Conservation (phyloP, 1,284 basidiomycete species). For the Malassezia japonica region DNA sequence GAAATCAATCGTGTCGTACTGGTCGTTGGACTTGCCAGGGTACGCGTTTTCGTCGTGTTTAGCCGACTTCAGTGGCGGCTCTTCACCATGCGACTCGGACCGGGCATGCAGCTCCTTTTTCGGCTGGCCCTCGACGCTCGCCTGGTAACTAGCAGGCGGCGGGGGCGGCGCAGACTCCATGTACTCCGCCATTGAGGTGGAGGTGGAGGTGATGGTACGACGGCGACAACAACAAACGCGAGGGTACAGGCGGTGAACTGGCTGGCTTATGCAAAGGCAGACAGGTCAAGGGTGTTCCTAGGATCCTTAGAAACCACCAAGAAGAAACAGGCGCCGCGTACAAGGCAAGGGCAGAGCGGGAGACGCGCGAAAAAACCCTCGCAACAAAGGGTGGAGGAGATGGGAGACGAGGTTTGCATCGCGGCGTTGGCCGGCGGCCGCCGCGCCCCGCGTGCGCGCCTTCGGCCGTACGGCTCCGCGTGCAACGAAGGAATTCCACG, state of each 20-base stretch:
- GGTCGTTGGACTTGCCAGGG: conserved; percentile 5
- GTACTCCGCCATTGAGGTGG: conserved; percentile 7
- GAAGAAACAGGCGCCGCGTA: no score
- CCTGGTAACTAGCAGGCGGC: conserved; percentile 3
- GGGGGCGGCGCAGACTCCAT: conserved; percentile 3
- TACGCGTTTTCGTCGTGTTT: conserved; percentile 11
- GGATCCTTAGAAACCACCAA: no score
- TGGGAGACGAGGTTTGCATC: neutral
- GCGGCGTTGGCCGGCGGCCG: neutral
- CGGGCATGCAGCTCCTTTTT: conserved; percentile 5
- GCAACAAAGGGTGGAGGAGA: conserved; percentile 3
- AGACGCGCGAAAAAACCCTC: neutral
- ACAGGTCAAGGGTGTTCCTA: no score
- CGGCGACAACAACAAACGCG: no score
- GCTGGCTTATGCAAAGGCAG: no score
- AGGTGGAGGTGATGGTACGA: conserved; percentile 12
- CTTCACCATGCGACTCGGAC: conserved; percentile 7
- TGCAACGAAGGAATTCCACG: no score
- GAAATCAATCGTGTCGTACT: conserved; percentile 18
- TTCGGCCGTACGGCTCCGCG: neutral
- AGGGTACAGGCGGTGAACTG: no score
- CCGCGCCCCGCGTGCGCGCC: conserved; percentile 4
- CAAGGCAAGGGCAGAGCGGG: no score
- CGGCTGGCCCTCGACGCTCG: neutral
- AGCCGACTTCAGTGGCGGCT: conserved; percentile 7